Base-by-base conservation (phyloP, 257 asterid genomes). In the Ehretia macrophylla region DNA sequence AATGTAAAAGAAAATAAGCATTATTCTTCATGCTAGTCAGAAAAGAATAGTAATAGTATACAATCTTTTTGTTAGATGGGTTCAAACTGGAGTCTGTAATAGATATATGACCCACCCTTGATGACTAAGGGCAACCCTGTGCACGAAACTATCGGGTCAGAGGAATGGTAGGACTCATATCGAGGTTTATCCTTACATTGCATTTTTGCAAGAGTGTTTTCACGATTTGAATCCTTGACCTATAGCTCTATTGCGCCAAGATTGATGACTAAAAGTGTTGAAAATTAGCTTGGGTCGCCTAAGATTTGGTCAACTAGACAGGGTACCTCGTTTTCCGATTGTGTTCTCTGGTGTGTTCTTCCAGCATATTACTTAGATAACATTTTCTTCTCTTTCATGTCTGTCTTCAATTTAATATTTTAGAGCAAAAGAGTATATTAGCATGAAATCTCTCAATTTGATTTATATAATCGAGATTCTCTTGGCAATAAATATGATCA, bases 391-490 rank as follows among this genome's bases (percentile, higher is more conserved):
- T 65, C 68, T 63, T 73, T 69, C 53, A 58, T 76, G 68, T 75
- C 72, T 50, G 55, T 37, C 39, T 57, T 70, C 40, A 51, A 27
- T 69, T 74, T 60, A 51, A 64, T 55, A 55, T 55, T 47, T n/a
- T n/a, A n/a, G n/a, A n/a, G n/a, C n/a, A n/a, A n/a, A n/a, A 32
- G 65, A 69, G 78, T 56, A 69, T 44, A 68, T 70, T 68, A 51
- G 74, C 82, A 81, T 81, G 73, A 75, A n/a, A 78, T 63, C 73
- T 68, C 62, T 73, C 66, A 59, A 71, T 72, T 52, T 60, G 51
- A 64, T 75, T 83, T 64, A 65, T 75, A 58, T 67, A 76, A 62
- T 74, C 67, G 72, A 79, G 90, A 83, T 83, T 81, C 87, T 83
- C 70, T 12, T 77, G 74, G 64, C 49, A 75, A 61, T 88, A 82